Conservation (phyloP, 768 basidiomycete species). For the Lactifluus rugatus region DNA sequence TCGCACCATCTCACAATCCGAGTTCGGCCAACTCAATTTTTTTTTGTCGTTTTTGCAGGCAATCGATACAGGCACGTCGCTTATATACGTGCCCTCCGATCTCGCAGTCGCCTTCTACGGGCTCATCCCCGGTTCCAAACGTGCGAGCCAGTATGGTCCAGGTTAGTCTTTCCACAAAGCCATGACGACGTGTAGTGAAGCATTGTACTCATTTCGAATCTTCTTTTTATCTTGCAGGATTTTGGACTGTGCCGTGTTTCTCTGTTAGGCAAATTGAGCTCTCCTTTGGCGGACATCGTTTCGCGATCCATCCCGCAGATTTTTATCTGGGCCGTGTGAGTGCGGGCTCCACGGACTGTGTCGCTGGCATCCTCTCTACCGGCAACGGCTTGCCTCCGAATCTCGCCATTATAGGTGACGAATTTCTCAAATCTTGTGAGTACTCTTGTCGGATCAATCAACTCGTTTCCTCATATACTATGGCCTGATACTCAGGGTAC, state of each 20-base stretch:
- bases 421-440: slow-evolving; percentile 61
- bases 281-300: slow-evolving; percentile 33
- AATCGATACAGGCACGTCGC: slow-evolving; percentile 59
- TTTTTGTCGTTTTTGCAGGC: slow-evolving; percentile 30
- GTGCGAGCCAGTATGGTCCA: slow-evolving; percentile 34
- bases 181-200: no score
- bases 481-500: slow-evolving; percentile 37
- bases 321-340: slow-evolving; percentile 43
- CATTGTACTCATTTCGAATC: no score
- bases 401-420: slow-evolving; percentile 53
- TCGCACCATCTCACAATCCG: neutral
- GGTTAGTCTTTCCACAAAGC: slow-evolving; percentile 25
- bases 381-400: slow-evolving; percentile 38
- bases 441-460: slow-evolving; percentile 11
- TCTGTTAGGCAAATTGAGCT: slow-evolving; percentile 31
- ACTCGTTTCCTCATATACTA: neutral
- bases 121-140: slow-evolving; percentile 40
- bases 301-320: slow-evolving; percentile 38
- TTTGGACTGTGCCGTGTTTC: slow-evolving; percentile 48
- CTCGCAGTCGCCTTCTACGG: slow-evolving; percentile 40
- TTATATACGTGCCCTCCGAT: slow-evolving; percentile 46
- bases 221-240: slow-evolving; percentile 28
- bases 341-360: slow-evolving; percentile 37
- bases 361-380: slow-evolving; percentile 45
- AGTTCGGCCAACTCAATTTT: neutral